These are phyloP conservation scores for Phytophthora sojae DNA, from an alignment of 352 stramenopile genomes.

Conservation along the genomic window DNA sequence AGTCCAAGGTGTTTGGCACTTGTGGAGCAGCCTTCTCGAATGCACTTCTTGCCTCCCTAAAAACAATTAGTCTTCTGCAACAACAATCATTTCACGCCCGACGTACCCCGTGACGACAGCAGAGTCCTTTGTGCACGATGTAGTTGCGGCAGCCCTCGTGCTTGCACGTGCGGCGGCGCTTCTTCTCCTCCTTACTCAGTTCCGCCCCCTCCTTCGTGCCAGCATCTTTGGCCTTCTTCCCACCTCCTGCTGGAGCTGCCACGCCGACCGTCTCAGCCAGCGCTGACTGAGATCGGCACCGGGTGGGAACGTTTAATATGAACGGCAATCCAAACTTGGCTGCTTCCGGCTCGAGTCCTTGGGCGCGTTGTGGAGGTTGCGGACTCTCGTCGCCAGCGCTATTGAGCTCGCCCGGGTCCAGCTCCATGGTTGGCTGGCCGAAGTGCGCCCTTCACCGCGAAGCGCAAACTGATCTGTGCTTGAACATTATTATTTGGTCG, in stretches of 20 bases:
- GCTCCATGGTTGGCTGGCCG: neutral
- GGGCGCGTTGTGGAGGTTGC: neutral
- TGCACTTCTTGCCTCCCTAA: slow-evolving; percentile 50
- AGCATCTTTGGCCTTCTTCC: neutral
- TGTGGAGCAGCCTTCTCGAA: slow-evolving; percentile 32
- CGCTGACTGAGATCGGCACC: slow-evolving; percentile 3
- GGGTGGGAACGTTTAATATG: slow-evolving; percentile 13
- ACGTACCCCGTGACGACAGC: slow-evolving; percentile 50
- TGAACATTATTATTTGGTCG: slow-evolving; percentile 1
- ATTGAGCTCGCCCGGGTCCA: too few relatives aligned
- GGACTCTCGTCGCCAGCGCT: neutral
- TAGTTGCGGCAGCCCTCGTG: slow-evolving; percentile 51
- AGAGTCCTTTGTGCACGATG: slow-evolving; percentile 64
- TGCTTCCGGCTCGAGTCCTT: neutral
- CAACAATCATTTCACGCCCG: neutral
- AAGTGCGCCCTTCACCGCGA: neutral
- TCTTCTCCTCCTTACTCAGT: too few relatives aligned
- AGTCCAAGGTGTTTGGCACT: slow-evolving; percentile 62
- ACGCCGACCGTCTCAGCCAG: slow-evolving; percentile 3
- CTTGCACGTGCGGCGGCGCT: slow-evolving; percentile 41
- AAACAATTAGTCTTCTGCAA: neutral
- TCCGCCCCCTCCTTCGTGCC: neutral
- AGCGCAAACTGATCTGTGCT: neutral
- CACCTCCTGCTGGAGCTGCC: neutral
- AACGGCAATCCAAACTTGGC: slow-evolving; percentile 13